A percentile compares a stretch with the other conserved stretches of the same genome.
These are phyloP conservation scores for Botryosphaeria dothidea DNA, from an alignment of 2,329 filamentous ascomycete genomes.

Conservation along the genomic window DNA sequence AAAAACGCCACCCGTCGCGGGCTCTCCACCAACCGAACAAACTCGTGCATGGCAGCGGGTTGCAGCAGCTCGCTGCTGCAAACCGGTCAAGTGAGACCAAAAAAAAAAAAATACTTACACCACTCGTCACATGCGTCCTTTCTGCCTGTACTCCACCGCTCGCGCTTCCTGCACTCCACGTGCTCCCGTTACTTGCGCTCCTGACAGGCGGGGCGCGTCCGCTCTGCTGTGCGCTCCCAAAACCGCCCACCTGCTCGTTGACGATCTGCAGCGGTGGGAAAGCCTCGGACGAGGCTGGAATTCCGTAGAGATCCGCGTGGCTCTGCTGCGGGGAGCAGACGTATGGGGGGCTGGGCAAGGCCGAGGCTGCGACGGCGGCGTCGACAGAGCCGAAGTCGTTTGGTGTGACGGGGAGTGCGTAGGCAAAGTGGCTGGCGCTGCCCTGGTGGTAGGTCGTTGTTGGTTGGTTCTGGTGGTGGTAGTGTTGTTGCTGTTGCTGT, in stretches of 20 bases:
- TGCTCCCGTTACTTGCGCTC: conserved; percentile 19
- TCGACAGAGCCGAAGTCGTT: conserved; percentile 42
- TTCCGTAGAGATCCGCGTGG: conserved; percentile 27
- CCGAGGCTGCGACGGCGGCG: conserved; percentile 26
- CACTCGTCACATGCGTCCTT: conserved; percentile 40
- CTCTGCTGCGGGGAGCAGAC: conserved; percentile 35
- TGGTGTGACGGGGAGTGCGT: conserved; percentile 40
- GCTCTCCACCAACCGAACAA: too few species aligned
- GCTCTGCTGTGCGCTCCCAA: background rate
- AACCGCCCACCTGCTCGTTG: background rate
- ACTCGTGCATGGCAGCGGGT: too few species aligned
- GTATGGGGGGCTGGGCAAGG: conserved; percentile 25
- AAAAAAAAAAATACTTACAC: conserved; percentile 28
- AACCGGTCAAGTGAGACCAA: too few species aligned
- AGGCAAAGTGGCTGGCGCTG: conserved; percentile 30
- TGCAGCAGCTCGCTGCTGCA: too few species aligned
- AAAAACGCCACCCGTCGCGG: too few species aligned
- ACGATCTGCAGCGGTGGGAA: conserved; percentile 14
- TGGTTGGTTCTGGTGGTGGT: conserved; percentile 12
- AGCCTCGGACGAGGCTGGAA: background rate
- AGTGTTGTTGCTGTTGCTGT: conserved; percentile 7
- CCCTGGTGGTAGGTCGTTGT: conserved; percentile 28
- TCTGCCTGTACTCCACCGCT: conserved; percentile 23
- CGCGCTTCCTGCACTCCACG: background rate
- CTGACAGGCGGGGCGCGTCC: conserved; percentile 23